phyloP scores from a whole-genome alignment of 768 basidiomycete species.

The Mycena haematopus region DNA sequence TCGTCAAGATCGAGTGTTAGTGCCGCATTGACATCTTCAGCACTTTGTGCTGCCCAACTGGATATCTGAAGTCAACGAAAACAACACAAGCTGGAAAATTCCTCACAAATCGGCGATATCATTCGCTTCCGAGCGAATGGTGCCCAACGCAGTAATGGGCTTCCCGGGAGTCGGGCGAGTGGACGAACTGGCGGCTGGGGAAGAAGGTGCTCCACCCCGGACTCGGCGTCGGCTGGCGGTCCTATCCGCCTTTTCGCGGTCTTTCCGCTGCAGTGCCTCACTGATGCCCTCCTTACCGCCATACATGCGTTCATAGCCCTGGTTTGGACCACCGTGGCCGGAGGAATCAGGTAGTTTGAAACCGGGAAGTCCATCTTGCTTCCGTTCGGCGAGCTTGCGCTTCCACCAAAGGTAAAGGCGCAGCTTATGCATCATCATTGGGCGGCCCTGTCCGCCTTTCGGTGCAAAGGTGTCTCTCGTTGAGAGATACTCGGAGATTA shows the following conservation, averaged over 20 bases:
- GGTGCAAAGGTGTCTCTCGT: conserved; percentile 63
- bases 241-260: conserved; percentile 64
- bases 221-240: conserved; percentile 72
- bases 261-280: conserved; percentile 82
- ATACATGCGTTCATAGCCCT: conserved; percentile 35
- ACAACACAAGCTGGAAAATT: not conserved
- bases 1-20: conserved; percentile 38
- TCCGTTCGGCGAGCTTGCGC: conserved; percentile 50
- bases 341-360: conserved; percentile 35
- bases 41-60: conserved; percentile 46
- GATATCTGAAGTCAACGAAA: not conserved
- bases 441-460: conserved; percentile 67
- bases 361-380: conserved; percentile 40
- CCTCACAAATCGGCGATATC: conserved; percentile 67
- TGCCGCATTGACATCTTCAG: conserved; percentile 29
- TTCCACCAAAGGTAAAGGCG: conserved; percentile 85
- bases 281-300: conserved; percentile 53
- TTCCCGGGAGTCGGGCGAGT: conserved; percentile 19
- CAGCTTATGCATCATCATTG: conserved; percentile 83
- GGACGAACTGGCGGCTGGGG: conserved; percentile 29
- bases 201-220: conserved; percentile 70
- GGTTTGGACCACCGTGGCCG: conserved; percentile 27
- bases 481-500: conserved; percentile 82
- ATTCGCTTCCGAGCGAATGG: conserved; percentile 54
- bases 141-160: conserved; percentile 35